phyloP scores from a whole-genome alignment of 164 flowering plant genomes.

The Warburgia ugandensis region DNA sequence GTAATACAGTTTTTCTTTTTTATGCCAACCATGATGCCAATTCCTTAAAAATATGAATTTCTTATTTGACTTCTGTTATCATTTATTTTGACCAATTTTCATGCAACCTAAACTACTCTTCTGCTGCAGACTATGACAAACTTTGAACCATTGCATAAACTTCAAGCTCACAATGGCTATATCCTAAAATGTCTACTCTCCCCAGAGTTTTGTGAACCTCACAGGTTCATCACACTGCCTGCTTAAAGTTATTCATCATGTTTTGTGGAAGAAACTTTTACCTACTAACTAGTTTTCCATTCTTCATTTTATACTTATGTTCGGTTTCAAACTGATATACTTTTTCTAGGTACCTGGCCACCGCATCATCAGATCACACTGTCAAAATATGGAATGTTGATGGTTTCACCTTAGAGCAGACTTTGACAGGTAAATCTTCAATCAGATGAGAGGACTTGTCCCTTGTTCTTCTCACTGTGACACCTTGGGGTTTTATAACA shows the following conservation, averaged over 20 bases:
- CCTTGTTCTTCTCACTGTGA: not conserved
- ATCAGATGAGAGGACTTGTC: not conserved
- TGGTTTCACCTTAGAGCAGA: conserved; percentile 82
- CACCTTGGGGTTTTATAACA: no score
- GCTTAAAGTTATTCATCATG: not conserved
- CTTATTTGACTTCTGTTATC: not conserved
- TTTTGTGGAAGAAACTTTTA: not conserved
- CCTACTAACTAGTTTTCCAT: not conserved
- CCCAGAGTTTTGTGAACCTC: conserved; percentile 82
- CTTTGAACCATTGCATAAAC: conserved; percentile 94
- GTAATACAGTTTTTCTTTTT: no score
- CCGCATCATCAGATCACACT: conserved; percentile 91
- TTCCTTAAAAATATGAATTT: no score
- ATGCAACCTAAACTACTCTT: not conserved
- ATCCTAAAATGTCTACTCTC: conserved; percentile 87
- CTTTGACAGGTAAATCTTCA: conserved; percentile 50
- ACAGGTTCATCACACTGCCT: conserved; percentile 32
- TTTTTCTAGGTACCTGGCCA: conserved; percentile 68
- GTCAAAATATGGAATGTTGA: conserved; percentile 98
- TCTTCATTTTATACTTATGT: not conserved
- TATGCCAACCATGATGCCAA: no score
- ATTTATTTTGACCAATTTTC: not conserved
- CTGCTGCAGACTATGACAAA: conserved; percentile 82
- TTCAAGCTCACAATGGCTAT: conserved; percentile 85
- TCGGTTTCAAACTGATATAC: not conserved